Conservation (phyloP, 1,284 basidiomycete genomes). For the Apiotrichum laibachii region DNA sequence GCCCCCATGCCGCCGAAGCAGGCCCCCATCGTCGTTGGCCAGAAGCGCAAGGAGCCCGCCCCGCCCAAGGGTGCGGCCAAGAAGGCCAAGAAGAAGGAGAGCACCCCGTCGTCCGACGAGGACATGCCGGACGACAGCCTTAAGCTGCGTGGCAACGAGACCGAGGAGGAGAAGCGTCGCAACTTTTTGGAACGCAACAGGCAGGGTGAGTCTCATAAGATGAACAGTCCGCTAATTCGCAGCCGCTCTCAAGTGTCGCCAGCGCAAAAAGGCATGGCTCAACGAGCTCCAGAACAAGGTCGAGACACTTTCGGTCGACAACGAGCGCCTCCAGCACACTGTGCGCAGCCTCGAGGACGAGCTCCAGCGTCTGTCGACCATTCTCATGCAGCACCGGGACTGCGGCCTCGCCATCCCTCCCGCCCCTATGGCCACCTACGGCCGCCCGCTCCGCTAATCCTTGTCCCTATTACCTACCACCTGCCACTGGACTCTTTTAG, state of each 20-base stretch:
- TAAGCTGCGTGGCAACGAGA: slow-evolving; percentile 67
- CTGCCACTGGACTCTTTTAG: neutral
- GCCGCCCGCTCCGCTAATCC: slow-evolving; percentile 20
- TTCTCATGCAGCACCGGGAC: slow-evolving; percentile 52
- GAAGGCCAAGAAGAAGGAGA: slow-evolving; percentile 50
- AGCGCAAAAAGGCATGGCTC: slow-evolving; percentile 98
- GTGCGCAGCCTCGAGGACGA: slow-evolving; percentile 57
- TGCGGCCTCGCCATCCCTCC: slow-evolving; percentile 40
- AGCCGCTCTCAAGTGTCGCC: slow-evolving; percentile 98
- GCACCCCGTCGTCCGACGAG: slow-evolving; percentile 36
- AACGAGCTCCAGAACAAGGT: slow-evolving; percentile 88
- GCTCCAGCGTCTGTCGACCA: slow-evolving; percentile 57
- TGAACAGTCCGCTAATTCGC: slow-evolving; percentile 4
- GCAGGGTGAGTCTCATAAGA: slow-evolving; percentile 63
- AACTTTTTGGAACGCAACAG: slow-evolving; percentile 93
- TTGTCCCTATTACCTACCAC: neutral
- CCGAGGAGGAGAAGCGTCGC: slow-evolving; percentile 89
- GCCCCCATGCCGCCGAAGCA: slow-evolving; percentile 12
- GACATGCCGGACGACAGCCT: slow-evolving; percentile 40
- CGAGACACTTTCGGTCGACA: slow-evolving; percentile 84
- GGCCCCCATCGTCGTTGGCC: slow-evolving; percentile 4
- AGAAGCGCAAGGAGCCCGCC: slow-evolving; percentile 8
- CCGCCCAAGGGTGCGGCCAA: slow-evolving; percentile 18
- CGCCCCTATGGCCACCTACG: slow-evolving; percentile 15
- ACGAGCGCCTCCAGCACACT: slow-evolving; percentile 74